Base-by-base conservation (phyloP, 352 stramenopile genomes). In the Phytophthora syringae region DNA sequence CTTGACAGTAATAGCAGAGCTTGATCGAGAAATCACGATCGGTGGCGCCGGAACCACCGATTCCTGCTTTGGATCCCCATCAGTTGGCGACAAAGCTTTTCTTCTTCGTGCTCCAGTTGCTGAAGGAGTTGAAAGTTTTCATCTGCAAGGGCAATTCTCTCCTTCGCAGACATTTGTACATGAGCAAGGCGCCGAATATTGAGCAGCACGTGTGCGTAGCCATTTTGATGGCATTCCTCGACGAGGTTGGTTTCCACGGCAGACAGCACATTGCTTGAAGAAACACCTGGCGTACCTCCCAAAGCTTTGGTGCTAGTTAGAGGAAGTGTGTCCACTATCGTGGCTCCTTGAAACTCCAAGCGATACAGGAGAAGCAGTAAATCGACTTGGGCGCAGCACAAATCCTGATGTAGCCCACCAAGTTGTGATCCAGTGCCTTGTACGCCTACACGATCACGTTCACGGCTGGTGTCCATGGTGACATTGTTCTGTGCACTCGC, bases 321-420 rank as follows among this genome's bases (percentile, higher is more conserved):
- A 24, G 64, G 64, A n/a, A 76, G 37, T 0, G 48, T 45, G 22
- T 88, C 76, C 0, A 79, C 42, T 16, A 60, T 47, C n/a, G 47
- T 60, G 11, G 76, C 77, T 27, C 72, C 74, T 32, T 92, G 67
- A 3, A 93, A 54, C 50, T 93, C 84, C 43, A 77, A 34, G 25
- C 85, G 70, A 30, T 86, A 92, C 7, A 89, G 45, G 22, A 86
- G 24, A 7, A 90, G 54, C 5, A 74, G 27, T 21, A 86, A 51
- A 40, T 93, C 84, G 0, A 74, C 70, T 66, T 93, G 79, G 5
- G 85, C 37, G 30, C 84, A 90, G 16, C 59, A 74, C n/a, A 91
- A 52, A 24, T 91, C 80, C 52, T 90, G 77, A n/a, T 72, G 48
- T 1, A 82, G 11, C 10, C 70, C 51, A 16, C 82, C 84, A 21